phyloP scores from a whole-genome alignment of 2,329 filamentous ascomycete genomes.

The Fusarium nodosum region DNA sequence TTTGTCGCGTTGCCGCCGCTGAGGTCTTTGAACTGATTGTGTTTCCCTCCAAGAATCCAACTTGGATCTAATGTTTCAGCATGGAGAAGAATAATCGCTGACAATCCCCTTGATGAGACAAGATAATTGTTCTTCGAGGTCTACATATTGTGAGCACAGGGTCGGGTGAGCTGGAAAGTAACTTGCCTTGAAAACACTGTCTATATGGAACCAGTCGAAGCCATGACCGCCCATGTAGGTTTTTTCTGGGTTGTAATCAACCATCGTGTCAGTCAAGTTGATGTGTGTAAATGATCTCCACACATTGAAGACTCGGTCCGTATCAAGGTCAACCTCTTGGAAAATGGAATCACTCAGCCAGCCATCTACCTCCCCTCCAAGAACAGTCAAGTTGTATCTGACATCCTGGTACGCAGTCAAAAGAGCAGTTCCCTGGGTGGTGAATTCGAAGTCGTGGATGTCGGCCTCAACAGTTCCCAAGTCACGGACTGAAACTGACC shows the following conservation, averaged over 20 bases:
- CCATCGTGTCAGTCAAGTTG: conserved; percentile 38
- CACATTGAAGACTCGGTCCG: conserved; percentile 43
- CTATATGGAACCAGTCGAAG: conserved; percentile 50
- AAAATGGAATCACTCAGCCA: conserved; percentile 45
- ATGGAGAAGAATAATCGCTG: conserved; percentile 51
- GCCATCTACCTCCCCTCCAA: conserved; percentile 42
- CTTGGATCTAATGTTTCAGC: conserved; percentile 47
- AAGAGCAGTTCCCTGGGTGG: conserved; percentile 35
- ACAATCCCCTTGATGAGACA: conserved; percentile 51
- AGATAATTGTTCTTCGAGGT: conserved; percentile 53
- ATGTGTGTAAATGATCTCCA: conserved; percentile 47
- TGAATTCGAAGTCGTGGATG: conserved; percentile 47
- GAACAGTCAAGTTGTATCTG: conserved; percentile 41
- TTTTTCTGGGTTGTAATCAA: conserved; percentile 37
- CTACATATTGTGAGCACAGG: conserved; percentile 21
- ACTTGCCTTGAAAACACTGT: conserved; percentile 48
- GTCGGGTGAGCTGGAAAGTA: background rate
- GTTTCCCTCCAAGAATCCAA: conserved; percentile 55
- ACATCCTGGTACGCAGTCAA: conserved; percentile 46
- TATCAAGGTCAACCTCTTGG: conserved; percentile 45
- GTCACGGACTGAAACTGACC: conserved; percentile 35
- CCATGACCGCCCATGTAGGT: conserved; percentile 43
- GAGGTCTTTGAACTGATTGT: conserved; percentile 54
- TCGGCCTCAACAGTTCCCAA: conserved; percentile 34
- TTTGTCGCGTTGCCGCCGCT: conserved; percentile 53